phyloP scores from a whole-genome alignment of 1,284 basidiomycete genomes.

The Mrakiaceae sp. region DNA sequence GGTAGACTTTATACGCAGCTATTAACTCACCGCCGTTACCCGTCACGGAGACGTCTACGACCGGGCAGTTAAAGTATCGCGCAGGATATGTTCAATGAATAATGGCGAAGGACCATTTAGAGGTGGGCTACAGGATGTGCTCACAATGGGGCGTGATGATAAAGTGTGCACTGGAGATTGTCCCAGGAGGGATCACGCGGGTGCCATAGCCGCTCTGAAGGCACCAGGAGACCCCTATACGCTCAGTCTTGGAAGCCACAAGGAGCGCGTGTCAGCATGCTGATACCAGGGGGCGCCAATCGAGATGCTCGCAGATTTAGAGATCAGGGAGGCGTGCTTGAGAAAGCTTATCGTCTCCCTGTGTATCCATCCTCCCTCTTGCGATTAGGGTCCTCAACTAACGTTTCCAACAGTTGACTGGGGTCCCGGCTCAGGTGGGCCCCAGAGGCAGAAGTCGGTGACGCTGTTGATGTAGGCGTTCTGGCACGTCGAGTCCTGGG shows the following conservation, averaged over 20 bases:
- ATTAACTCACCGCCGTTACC: slow-evolving; percentile 38
- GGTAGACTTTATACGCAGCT: no score
- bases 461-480: slow-evolving; percentile 45
- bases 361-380: no score
- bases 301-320: no score
- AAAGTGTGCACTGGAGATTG: slow-evolving; percentile 60
- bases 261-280: no score
- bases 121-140: no score
- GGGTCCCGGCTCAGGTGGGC: slow-evolving; percentile 7
- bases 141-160: slow-evolving; percentile 41
- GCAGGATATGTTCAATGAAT: no score
- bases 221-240: slow-evolving; percentile 46
- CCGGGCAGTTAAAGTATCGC: no score
- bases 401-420: slow-evolving; percentile 19
- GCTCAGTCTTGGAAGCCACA: slow-evolving; percentile 30
- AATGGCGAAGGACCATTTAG: no score
- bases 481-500: slow-evolving; percentile 47
- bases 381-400: no score
- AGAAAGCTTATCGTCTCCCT: no score
- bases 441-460: slow-evolving; percentile 48
- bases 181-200: slow-evolving; percentile 60
- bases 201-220: slow-evolving; percentile 47
- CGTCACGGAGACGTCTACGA: slow-evolving; percentile 19
- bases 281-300: no score
- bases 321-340: no score